Evolutionary conservation across 257 asterid species (phyloP), one percentile per base, ranked within the genome.

Genomic region (Capsicum chinense): DNA sequence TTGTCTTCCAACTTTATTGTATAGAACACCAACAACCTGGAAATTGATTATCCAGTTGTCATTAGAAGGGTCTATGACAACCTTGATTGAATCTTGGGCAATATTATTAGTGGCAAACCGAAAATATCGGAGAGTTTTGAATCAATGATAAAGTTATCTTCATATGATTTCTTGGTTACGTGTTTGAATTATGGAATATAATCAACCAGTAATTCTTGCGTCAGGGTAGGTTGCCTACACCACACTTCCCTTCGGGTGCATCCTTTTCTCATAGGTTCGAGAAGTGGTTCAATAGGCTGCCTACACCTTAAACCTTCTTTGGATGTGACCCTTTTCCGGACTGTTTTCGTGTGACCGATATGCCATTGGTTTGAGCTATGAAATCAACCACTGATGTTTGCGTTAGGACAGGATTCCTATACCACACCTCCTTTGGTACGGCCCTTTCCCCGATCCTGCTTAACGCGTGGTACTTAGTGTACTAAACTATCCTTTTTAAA

Each of bases 1-100:
- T 64, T 62, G 5, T 62, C 15, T n/a, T 26, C 70, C 70, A 21
- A 26, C 17, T 26, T 63, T 42, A 5, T 63, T 63, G 19, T 63
- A 21, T 9, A 62, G 3, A 26, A 63, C 70, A 63, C 17, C 68
- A 21, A 63, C 70, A 63, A 63, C 42, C 42, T 26, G 70, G 26
- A 26, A 63, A 26, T 63, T 26, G 69, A 62, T 62, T 15, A 21
- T 62, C 8, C 17, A 12, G 12, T 26, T 26, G 71, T 12, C 33
- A 14, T 26, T 26, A 62, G 44, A 26, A 10, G 44, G 44, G 17
- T 0, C 17, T 13, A 12, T 33, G 15, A 64, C 21, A 9, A 70
- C 79, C 79, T 8, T 70, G 56, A 44, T 33, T 70, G 79, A 70
- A 44, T 70, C 58, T 71, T 71, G 2, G 57, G 39, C 14, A n/a